Percentiles rank a stretch among this genome's conserved stretches.
Evolutionary conservation across 2,329 filamentous ascomycete genomes (phyloP).

Genomic region (Simplicillium aogashimaense): DNA sequence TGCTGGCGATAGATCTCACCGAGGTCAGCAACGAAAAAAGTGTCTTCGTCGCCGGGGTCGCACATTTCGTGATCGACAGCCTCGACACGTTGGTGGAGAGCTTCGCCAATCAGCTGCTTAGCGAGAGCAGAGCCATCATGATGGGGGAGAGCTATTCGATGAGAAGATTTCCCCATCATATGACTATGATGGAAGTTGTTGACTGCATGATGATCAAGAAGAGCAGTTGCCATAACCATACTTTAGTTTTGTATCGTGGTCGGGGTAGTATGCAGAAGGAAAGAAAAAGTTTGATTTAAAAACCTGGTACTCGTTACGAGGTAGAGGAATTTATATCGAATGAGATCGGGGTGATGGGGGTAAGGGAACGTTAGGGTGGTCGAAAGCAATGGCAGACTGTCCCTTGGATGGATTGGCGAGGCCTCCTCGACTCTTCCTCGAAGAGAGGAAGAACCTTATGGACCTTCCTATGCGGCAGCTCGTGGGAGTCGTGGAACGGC

Average conservation of each 20-base stretch:
- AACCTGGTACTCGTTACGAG: constrained; percentile 3
- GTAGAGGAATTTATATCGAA: constrained; percentile 5
- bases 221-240: constrained; percentile 57
- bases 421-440: constrained; percentile 99
- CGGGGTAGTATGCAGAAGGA: constrained; percentile 10
- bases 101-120: constrained; percentile 77
- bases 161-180: constrained; percentile 34
- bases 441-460: constrained; percentile 97
- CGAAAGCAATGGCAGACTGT: constrained; percentile 89
- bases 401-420: constrained; percentile 85
- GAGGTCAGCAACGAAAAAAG: constrained; percentile 96
- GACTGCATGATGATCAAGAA: constrained; percentile 40
- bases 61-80: constrained; percentile 80
- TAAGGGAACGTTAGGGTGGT: constrained; percentile 65
- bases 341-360: constrained; percentile 8
- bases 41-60: constrained; percentile 87
- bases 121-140: constrained; percentile 35
- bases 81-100: constrained; percentile 76
- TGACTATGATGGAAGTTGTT: constrained; percentile 38
- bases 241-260: no score
- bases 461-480: constrained; percentile 99
- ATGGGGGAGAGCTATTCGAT: constrained; percentile 25
- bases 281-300: constrained; percentile 1
- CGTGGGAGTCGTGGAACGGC: constrained; percentile 53
- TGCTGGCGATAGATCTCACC: constrained; percentile 99